Evolutionary conservation across 2,329 filamentous ascomycete genomes (phyloP).

Genomic region (Albifimbria verrucaria): DNA sequence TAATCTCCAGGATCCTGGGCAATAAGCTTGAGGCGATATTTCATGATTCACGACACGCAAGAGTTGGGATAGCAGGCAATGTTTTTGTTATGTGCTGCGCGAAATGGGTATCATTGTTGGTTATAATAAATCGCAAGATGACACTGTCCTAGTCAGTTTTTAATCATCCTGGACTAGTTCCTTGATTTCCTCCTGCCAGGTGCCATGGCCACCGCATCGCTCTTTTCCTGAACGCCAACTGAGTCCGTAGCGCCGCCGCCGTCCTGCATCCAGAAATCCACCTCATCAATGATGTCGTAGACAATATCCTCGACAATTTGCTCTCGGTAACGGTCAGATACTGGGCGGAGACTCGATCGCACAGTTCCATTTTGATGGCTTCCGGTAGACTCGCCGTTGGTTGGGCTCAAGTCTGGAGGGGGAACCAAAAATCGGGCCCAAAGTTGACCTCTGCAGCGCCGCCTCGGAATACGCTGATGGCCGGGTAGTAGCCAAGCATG

Average conservation of each 20-base stretch:
- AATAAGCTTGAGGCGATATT: neutral
- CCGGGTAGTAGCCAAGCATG: conserved; percentile 92
- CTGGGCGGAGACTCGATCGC: conserved; percentile 46
- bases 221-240: conserved; percentile 41
- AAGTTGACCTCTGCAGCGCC: conserved; percentile 93
- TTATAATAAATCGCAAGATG: neutral
- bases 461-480: conserved; percentile 86
- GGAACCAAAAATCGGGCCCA: conserved; percentile 90
- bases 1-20: neutral
- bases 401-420: conserved; percentile 56
- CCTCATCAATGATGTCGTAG: conserved; percentile 91
- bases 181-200: conserved; percentile 57
- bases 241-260: conserved; percentile 48
- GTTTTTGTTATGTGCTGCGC: conserved; percentile 1
- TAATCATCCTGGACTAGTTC: conserved; percentile 63
- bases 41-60: neutral
- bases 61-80: neutral
- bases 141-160: conserved; percentile 6
- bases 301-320: conserved; percentile 94
- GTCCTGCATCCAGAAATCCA: conserved; percentile 82
- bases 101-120: conserved; percentile 24
- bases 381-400: conserved; percentile 34
- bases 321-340: conserved; percentile 81
- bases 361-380: conserved; percentile 1
- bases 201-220: conserved; percentile 38